Conservation (phyloP, 495 filamentous ascomycete genomes). For the Aspergillus affinis region DNA sequence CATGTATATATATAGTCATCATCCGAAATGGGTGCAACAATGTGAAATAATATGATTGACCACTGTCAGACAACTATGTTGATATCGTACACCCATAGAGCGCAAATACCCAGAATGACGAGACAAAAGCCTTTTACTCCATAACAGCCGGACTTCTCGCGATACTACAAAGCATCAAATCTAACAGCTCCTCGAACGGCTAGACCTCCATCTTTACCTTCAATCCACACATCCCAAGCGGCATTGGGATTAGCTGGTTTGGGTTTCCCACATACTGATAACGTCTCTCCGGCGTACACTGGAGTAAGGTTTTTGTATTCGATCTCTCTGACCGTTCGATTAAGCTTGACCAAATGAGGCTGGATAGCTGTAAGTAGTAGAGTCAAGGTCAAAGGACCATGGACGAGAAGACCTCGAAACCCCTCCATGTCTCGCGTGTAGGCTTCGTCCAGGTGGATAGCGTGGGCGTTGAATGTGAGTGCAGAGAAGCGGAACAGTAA, state of each 20-base stretch:
- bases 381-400: conserved; percentile 79
- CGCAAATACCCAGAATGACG: too few relatives aligned
- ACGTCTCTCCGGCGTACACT: conserved; percentile 67
- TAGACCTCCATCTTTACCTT: conserved; percentile 55
- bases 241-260: conserved; percentile 23
- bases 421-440: conserved; percentile 73
- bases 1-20: too few relatives aligned
- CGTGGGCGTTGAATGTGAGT: conserved; percentile 82
- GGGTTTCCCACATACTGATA: conserved; percentile 56
- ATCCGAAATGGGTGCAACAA: too few relatives aligned
- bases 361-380: conserved; percentile 68
- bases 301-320: conserved; percentile 84
- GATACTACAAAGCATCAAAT: not conserved
- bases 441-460: conserved; percentile 74
- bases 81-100: too few relatives aligned
- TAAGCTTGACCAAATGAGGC: conserved; percentile 39
- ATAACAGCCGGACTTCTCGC: too few relatives aligned
- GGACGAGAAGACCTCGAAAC: conserved; percentile 72
- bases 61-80: too few relatives aligned
- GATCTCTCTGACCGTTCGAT: conserved; percentile 47
- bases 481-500: conserved; percentile 85
- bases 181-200: conserved; percentile 58
- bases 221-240: conserved; percentile 67
- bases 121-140: too few relatives aligned
- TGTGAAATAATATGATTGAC: too few relatives aligned